A percentile compares a stretch with the other conserved stretches of the same genome.
These are phyloP conservation scores for Aureobasidium sp. DNA, from an alignment of 2,329 filamentous ascomycete species.

Conservation along the genomic window DNA sequence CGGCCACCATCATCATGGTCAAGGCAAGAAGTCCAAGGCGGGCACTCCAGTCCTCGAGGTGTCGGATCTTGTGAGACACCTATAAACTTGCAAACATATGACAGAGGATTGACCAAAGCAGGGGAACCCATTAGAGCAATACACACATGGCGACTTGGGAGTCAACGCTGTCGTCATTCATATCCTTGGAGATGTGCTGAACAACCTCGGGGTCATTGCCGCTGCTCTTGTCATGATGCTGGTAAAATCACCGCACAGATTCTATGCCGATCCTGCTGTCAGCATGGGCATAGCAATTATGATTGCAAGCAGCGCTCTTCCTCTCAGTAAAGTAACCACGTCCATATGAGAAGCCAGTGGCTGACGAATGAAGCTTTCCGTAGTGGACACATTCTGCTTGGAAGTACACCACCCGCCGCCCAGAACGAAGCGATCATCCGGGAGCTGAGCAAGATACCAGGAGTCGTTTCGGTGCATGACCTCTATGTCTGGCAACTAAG, in stretches of 20 bases:
- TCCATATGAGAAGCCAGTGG: constrained; percentile 37
- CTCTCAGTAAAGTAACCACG: neutral
- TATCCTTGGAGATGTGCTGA: constrained; percentile 64
- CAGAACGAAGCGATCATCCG: constrained; percentile 57
- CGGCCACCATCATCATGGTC: constrained; percentile 4
- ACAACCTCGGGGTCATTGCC: constrained; percentile 69
- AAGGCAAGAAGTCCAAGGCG: neutral
- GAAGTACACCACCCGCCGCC: constrained; percentile 57
- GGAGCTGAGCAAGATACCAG: constrained; percentile 62
- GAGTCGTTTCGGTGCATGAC: constrained; percentile 62
- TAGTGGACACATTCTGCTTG: constrained; percentile 59
- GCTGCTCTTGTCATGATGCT: constrained; percentile 65
- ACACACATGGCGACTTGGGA: constrained; percentile 53
- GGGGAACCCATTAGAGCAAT: neutral
- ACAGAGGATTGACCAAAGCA: neutral
- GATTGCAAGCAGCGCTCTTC: constrained; percentile 40
- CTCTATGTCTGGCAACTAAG: constrained; percentile 68
- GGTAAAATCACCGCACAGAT: constrained; percentile 49
- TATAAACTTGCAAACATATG: neutral
- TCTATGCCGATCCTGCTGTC: constrained; percentile 65
- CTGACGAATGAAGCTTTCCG: constrained; percentile 38
- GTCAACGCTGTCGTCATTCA: constrained; percentile 66
- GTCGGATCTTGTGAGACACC: neutral
- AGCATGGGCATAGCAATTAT: constrained; percentile 66
- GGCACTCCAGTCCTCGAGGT: neutral